These are phyloP conservation scores for Aquilaria yunnanensis DNA, from an alignment of 345 rosid genomes.

Conservation along the genomic window DNA sequence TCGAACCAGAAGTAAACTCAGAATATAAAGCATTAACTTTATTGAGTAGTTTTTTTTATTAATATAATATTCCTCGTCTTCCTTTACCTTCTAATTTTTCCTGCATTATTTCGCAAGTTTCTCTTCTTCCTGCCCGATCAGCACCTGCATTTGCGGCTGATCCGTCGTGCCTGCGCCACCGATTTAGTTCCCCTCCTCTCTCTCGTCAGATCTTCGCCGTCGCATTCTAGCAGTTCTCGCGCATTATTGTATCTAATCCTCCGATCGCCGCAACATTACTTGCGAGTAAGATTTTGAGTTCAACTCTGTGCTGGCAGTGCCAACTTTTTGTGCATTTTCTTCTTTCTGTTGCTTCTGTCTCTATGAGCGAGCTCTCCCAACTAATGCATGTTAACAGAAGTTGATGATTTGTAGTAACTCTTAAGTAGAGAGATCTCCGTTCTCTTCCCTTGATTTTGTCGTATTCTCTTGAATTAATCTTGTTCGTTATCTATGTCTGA, in stretches of 20 bases:
- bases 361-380: neutral
- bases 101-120: neutral
- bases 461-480: neutral
- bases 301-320: neutral
- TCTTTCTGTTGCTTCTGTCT: conserved; percentile 3
- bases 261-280: conserved; percentile 26
- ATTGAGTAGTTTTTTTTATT: too few relatives aligned
- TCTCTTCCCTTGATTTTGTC: neutral
- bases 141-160: conserved; percentile 10
- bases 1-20: conserved; percentile 12
- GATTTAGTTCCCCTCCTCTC: conserved; percentile 18
- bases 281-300: neutral
- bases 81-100: neutral
- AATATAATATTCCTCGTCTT: neutral
- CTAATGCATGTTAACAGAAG: too few relatives aligned
- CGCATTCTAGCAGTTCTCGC: conserved; percentile 20
- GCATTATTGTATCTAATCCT: conserved; percentile 7
- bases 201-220: conserved; percentile 26
- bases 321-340: neutral
- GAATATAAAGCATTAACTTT: too few relatives aligned
- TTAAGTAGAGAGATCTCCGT: conserved; percentile 8
- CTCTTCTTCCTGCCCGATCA: conserved; percentile 34
- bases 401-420: neutral
- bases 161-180: conserved; percentile 41
- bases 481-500: neutral